phyloP scores from a whole-genome alignment of 768 basidiomycete genomes.

The Amanita exitialis region DNA sequence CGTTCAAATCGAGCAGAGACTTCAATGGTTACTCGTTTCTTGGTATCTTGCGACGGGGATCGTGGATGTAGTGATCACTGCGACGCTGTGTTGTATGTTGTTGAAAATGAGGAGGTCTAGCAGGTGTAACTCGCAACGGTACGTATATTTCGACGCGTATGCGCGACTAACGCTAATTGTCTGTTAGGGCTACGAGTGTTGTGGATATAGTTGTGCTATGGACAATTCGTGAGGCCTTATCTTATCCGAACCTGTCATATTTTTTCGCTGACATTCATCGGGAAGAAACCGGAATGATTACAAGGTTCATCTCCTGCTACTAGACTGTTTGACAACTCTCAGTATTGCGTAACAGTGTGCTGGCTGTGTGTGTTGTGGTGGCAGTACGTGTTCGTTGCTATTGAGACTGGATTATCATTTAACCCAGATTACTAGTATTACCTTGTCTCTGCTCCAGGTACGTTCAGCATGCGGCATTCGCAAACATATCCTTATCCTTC shows the following conservation, averaged over 20 bases:
- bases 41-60: neutral
- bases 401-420: neutral
- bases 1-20: neutral
- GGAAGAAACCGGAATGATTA: slow-evolving; percentile 3
- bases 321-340: neutral
- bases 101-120: neutral
- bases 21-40: neutral
- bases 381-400: neutral
- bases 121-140: neutral
- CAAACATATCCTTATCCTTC: neutral
- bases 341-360: neutral
- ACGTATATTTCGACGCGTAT: neutral
- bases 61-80: neutral
- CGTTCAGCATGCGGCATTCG: neutral
- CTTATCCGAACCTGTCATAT: neutral
- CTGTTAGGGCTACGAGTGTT: neutral
- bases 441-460: neutral
- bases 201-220: neutral
- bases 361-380: neutral
- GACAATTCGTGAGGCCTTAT: neutral
- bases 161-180: neutral
- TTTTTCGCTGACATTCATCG: neutral
- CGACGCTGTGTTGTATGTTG: neutral
- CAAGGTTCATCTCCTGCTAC: neutral
- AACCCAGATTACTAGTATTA: neutral